Evolutionary conservation across 2,329 filamentous ascomycete genomes (phyloP).

Genomic region (Xylaria sp.): DNA sequence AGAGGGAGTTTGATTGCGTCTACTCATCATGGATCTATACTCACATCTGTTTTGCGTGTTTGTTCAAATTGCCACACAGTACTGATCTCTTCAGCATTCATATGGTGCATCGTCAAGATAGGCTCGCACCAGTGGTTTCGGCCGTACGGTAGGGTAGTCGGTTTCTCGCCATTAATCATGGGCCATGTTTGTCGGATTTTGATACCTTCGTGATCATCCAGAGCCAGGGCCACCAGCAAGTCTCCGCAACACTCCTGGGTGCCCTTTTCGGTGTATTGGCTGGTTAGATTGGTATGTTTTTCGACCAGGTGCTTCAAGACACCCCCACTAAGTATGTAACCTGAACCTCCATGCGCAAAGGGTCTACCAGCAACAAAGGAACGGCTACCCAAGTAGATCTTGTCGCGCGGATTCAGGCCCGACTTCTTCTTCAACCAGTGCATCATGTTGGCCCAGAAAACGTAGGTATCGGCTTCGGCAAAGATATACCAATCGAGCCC

Average conservation of each 20-base stretch:
- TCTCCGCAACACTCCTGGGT: constrained; percentile 58
- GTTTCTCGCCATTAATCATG: constrained; percentile 63
- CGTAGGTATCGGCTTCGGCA: constrained; percentile 63
- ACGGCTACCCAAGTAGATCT: constrained; percentile 58
- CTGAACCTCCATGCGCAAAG: constrained; percentile 64
- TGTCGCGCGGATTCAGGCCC: constrained; percentile 48
- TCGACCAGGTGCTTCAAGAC: constrained; percentile 56
- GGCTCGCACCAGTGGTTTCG: constrained; percentile 61
- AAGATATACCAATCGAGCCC: constrained; percentile 64
- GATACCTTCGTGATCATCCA: constrained; percentile 51
- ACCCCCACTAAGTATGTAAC: constrained; percentile 60
- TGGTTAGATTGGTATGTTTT: constrained; percentile 49
- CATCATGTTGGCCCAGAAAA: constrained; percentile 60
- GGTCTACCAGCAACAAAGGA: constrained; percentile 51
- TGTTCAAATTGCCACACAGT: constrained; percentile 60
- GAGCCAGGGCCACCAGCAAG: constrained; percentile 54
- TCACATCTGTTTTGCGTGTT: constrained; percentile 50
- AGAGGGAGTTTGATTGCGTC: not conserved
- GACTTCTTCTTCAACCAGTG: constrained; percentile 52
- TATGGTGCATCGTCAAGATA: constrained; percentile 62
- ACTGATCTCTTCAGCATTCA: constrained; percentile 58
- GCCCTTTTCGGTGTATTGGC: constrained; percentile 54
- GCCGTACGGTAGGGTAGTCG: constrained; percentile 55
- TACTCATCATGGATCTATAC: constrained; percentile 25
- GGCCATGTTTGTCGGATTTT: constrained; percentile 53